A percentile compares a stretch with the other conserved stretches of the same genome.
Evolutionary conservation across 1,284 basidiomycete species (phyloP).

Genomic region (Mycosarcoma mackinlayi): DNA sequence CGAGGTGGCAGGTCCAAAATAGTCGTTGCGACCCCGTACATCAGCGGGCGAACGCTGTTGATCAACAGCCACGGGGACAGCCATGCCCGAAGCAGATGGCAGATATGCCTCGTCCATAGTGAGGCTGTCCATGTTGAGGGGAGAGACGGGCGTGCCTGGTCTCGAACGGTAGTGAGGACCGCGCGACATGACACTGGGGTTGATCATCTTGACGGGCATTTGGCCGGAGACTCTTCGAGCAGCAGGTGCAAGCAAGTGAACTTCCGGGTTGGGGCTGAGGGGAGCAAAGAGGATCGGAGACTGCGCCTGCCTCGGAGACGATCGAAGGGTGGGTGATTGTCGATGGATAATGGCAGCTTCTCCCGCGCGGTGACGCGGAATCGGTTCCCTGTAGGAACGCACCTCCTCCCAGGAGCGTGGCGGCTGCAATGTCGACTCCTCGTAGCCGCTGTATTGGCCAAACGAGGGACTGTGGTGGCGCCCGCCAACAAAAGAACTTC

Average conservation of each 20-base stretch:
- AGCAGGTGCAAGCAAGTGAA: conserved; percentile 4
- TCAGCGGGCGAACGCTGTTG: conserved; percentile 34
- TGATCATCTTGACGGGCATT: conserved; percentile 7
- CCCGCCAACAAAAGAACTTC: conserved; percentile 19
- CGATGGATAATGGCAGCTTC: conserved; percentile 9
- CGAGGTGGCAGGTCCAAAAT: conserved; percentile 25
- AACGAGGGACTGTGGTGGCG: conserved; percentile 24
- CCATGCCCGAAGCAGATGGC: conserved; percentile 40
- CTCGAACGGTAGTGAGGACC: conserved; percentile 24
- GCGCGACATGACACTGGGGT: conserved; percentile 12
- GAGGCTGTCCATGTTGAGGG: conserved; percentile 48
- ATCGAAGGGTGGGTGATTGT: conserved; percentile 17
- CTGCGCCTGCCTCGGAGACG: conserved; percentile 27
- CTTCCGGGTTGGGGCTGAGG: conserved; percentile 33
- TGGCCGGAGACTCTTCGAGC: conserved; percentile 3
- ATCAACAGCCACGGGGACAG: conserved; percentile 10
- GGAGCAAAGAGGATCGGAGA: conserved; percentile 53
- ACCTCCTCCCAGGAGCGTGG: conserved; percentile 36
- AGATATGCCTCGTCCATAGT: conserved; percentile 44
- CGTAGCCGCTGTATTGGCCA: conserved; percentile 14
- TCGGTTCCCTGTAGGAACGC: conserved; percentile 12
- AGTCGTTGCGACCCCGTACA: conserved; percentile 30
- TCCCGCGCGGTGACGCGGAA: conserved; percentile 2
- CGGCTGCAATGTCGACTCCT: conserved; percentile 25
- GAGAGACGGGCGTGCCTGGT: conserved; percentile 50